Percentiles rank a stretch among this genome's conserved stretches.
phyloP scores from a whole-genome alignment of 2,329 filamentous ascomycete genomes.

The Hypomyces rosellus region DNA sequence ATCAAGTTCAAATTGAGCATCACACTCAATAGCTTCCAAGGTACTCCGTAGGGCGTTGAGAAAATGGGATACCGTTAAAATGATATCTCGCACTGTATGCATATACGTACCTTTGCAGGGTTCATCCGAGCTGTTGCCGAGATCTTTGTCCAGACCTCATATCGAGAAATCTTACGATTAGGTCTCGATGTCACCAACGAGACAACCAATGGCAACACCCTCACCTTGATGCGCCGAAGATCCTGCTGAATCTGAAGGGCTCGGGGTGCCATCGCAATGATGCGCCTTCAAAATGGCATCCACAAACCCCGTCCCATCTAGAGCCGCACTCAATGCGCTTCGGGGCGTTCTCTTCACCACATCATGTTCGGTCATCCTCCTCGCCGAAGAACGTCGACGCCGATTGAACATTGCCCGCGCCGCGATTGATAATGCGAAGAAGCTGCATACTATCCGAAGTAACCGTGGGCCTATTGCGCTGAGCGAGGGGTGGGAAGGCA shows the following conservation, averaged over 20 bases:
- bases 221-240: slow-evolving; percentile 2
- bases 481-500: slow-evolving; percentile 19
- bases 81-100: background rate
- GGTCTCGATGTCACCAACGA: background rate
- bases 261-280: slow-evolving; percentile 10
- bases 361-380: slow-evolving; percentile 48
- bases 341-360: slow-evolving; percentile 51
- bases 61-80: too few relatives aligned
- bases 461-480: slow-evolving; percentile 24
- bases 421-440: slow-evolving; percentile 47
- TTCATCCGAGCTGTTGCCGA: slow-evolving; percentile 12
- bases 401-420: slow-evolving; percentile 45
- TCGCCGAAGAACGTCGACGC: slow-evolving; percentile 52
- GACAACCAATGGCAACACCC: background rate
- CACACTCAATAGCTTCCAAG: too few relatives aligned
- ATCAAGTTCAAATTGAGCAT: too few relatives aligned
- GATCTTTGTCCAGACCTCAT: slow-evolving; percentile 7
- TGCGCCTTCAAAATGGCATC: slow-evolving; percentile 37
- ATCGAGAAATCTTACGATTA: slow-evolving; percentile 12
- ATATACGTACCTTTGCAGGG: slow-evolving; percentile 5
- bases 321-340: slow-evolving; percentile 49
- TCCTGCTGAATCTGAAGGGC: background rate
- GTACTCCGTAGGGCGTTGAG: too few relatives aligned
- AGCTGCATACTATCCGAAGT: slow-evolving; percentile 36
- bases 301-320: slow-evolving; percentile 45